phyloP scores from a whole-genome alignment of 768 basidiomycete genomes.

The Leccinum fibrillosum region DNA sequence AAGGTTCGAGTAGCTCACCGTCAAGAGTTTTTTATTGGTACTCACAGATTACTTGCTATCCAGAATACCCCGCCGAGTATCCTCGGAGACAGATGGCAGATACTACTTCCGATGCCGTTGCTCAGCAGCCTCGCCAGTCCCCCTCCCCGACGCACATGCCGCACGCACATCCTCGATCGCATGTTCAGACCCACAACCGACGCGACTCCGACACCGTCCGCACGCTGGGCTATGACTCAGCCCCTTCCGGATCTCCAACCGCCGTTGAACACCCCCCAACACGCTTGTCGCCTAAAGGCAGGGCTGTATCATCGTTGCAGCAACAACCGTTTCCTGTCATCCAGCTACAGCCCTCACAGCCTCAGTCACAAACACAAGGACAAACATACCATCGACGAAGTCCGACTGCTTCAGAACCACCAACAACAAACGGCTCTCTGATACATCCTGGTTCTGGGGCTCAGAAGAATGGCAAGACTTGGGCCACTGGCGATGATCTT shows the following conservation, averaged over 20 bases:
- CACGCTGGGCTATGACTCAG: constrained; percentile 37
- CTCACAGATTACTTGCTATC: constrained; percentile 9
- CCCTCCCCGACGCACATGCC: constrained; percentile 49
- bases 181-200: constrained; percentile 50
- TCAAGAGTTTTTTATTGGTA: neutral
- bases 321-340: constrained; percentile 29
- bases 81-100: constrained; percentile 18
- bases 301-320: constrained; percentile 17
- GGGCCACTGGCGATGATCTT: constrained; percentile 45
- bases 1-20: constrained; percentile 29
- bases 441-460: constrained; percentile 15
- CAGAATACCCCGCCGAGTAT: constrained; percentile 28
- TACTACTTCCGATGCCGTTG: constrained; percentile 8
- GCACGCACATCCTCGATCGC: constrained; percentile 29
- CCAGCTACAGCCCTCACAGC: constrained; percentile 21
- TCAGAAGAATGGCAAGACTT: constrained; percentile 38
- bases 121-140: constrained; percentile 43
- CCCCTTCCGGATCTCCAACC: constrained; percentile 52
- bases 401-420: constrained; percentile 64
- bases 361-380: constrained; percentile 21
- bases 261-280: constrained; percentile 40
- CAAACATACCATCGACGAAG: constrained; percentile 57
- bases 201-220: constrained; percentile 78
- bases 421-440: constrained; percentile 38
- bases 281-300: constrained; percentile 32